Evolutionary conservation across 805 yeast species (phyloP).

Genomic region (Komagataella pastoris): DNA sequence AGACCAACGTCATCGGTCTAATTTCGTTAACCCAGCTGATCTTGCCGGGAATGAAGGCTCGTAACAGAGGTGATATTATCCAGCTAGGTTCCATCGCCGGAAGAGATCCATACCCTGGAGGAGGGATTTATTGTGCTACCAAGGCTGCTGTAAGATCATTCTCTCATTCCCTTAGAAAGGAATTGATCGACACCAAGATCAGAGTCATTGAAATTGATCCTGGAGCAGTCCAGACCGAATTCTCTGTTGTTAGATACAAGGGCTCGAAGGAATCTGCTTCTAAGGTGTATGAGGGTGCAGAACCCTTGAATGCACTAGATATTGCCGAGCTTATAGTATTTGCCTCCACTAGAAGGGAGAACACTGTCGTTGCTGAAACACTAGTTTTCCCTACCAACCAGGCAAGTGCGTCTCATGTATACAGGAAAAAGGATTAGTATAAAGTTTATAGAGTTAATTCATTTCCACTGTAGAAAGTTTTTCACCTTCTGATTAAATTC

Average conservation of each 20-base stretch:
- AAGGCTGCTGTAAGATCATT: slow-evolving; percentile 64
- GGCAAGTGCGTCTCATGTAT: slow-evolving; percentile 60
- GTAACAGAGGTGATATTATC: slow-evolving; percentile 61
- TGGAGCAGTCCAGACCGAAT: slow-evolving; percentile 72
- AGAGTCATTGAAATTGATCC: slow-evolving; percentile 68
- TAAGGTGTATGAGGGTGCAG: slow-evolving; percentile 51
- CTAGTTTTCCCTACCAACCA: slow-evolving; percentile 79
- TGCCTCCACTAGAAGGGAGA: slow-evolving; percentile 51
- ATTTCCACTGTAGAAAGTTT: slow-evolving; percentile 18
- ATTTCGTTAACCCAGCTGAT: slow-evolving; percentile 75
- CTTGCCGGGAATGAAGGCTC: slow-evolving; percentile 54
- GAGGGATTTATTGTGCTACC: slow-evolving; percentile 66
- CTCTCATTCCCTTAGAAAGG: slow-evolving; percentile 50
- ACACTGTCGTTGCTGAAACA: slow-evolving; percentile 69
- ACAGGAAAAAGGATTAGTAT: slow-evolving; percentile 11
- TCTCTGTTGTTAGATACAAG: slow-evolving; percentile 47
- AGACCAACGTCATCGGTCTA: slow-evolving; percentile 81
- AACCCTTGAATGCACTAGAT: slow-evolving; percentile 60
- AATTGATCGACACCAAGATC: slow-evolving; percentile 36
- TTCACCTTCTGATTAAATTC: slow-evolving; percentile 36
- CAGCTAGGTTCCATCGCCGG: slow-evolving; percentile 73
- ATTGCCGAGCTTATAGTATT: slow-evolving; percentile 66
- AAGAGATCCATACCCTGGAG: slow-evolving; percentile 68
- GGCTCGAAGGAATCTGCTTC: slow-evolving; percentile 52
- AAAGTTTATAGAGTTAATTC: neutral